Conservation (phyloP, 139 green algal genomes). For the Coelastrella sp. region DNA sequence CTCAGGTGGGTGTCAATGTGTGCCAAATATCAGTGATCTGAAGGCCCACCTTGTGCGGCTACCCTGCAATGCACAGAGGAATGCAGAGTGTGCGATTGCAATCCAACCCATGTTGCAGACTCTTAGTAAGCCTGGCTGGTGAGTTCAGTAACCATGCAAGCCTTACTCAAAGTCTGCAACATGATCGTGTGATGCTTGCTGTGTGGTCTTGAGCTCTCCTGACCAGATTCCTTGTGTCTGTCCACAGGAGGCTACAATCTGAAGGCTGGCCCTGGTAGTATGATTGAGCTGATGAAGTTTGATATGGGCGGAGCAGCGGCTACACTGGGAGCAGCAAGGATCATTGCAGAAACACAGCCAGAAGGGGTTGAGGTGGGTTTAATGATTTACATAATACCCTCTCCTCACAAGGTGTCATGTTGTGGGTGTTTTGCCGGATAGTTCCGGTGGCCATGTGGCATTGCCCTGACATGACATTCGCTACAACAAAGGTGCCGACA, state of each 20-base stretch:
- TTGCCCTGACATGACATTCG: background rate
- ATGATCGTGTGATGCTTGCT: background rate
- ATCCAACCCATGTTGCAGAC: too few species aligned
- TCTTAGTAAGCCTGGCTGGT: too few species aligned
- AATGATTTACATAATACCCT: background rate
- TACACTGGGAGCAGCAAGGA: constrained; percentile 85
- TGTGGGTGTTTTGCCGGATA: background rate
- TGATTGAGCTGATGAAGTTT: constrained; percentile 60
- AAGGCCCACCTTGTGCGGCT: too few species aligned
- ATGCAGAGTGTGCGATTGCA: background rate
- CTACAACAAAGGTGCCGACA: too few species aligned
- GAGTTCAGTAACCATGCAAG: too few species aligned
- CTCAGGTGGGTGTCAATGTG: constrained; percentile 55
- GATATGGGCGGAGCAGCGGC: constrained; percentile 79
- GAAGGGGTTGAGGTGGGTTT: constrained; percentile 70
- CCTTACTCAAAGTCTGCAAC: background rate
- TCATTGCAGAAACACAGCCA: constrained; percentile 77
- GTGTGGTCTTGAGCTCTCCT: background rate
- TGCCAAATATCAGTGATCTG: too few species aligned
- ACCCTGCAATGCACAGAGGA: too few species aligned
- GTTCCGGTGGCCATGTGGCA: background rate
- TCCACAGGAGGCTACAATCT: constrained; percentile 95
- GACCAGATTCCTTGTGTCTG: background rate
- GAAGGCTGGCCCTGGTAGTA: constrained; percentile 85
- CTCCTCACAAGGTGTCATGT: background rate